Conservation (phyloP, 441 rosid genomes). For the Gossypium laxum region DNA sequence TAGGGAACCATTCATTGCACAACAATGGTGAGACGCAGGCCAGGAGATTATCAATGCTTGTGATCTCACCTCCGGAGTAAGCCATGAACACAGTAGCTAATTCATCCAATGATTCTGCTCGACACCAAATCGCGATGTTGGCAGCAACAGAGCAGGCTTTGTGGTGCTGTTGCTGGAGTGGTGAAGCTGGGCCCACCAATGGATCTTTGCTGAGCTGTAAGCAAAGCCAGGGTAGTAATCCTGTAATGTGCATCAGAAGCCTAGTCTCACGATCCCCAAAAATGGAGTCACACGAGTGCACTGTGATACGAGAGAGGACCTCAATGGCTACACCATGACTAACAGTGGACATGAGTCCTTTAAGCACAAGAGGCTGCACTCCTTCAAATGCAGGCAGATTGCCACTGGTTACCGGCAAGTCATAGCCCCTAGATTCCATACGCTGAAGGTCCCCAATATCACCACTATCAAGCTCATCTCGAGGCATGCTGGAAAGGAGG, state of each 20-base stretch:
- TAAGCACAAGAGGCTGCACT: slow-evolving; percentile 91
- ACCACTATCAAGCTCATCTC: slow-evolving; percentile 58
- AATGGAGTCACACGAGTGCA: slow-evolving; percentile 86
- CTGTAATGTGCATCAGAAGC: slow-evolving; percentile 89
- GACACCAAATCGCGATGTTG: slow-evolving; percentile 79
- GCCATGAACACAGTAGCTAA: slow-evolving; percentile 63
- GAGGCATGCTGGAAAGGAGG: slow-evolving; percentile 94
- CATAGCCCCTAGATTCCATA: slow-evolving; percentile 57
- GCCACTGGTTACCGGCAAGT: slow-evolving; percentile 56
- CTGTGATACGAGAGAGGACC: slow-evolving; percentile 76
- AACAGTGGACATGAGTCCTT: slow-evolving; percentile 87
- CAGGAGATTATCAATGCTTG: slow-evolving; percentile 66
- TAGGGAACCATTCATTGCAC: slow-evolving; percentile 91
- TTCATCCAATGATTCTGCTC: slow-evolving; percentile 66
- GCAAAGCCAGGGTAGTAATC: slow-evolving; percentile 97
- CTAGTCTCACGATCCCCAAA: slow-evolving; percentile 89
- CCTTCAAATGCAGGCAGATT: slow-evolving; percentile 84
- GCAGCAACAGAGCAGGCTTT: slow-evolving; percentile 82
- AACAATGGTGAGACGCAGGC: slow-evolving; percentile 76
- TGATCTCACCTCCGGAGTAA: slow-evolving; percentile 67
- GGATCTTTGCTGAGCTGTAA: slow-evolving; percentile 77
- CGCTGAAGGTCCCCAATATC: slow-evolving; percentile 60
- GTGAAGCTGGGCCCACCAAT: slow-evolving; percentile 47
- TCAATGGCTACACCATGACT: slow-evolving; percentile 84
- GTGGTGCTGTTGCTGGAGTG: slow-evolving; percentile 75